Base-by-base conservation (phyloP, 2,329 filamentous ascomycete species). In the Tolypocladium endophyticum region DNA sequence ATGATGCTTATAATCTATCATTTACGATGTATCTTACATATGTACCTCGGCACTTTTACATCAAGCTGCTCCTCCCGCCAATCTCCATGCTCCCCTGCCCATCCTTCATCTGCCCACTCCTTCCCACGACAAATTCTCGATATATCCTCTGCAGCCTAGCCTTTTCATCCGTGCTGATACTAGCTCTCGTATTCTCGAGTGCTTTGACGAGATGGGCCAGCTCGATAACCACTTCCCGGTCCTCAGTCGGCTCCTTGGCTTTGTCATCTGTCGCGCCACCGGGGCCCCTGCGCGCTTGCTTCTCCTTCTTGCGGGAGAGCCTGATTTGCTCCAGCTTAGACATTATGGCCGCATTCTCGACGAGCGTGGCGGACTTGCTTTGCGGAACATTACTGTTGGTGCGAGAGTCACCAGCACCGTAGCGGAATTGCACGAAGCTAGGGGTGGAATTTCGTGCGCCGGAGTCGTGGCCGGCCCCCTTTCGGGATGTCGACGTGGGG, bases 81-180 rank as follows among this genome's bases (percentile, higher is more conserved):
- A 99, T 86, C 74, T 97, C 94, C 73, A 87, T 95, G 60, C 88
- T 89, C 0, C 89, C 92, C 74, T 97, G 90, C 1, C 94, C 94
- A 73, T 89, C 93, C 61, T 87, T 90, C 90, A 99, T 92, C 77
- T 97, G 92, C 9, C 94, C 94, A 72, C 92, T 96, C 66, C 94
- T 82, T 0, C 92, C 92, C 4, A 90, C 89, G 0, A 97, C 87
- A 78, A 99, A 99, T 75, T 99, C 94, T 20, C 82, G 80, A 71
- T 99, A 99, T 62, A 99, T 97, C 47, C 83, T 84, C 67, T 84
- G 81, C 64, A 99, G 74, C 61, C 93, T 79, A 62, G 77, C 80
- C 67, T 86, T 83, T 76, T 99, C 94, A 61, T 91, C 83, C 3
- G 79, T 78, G 69, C 88, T 90, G 65, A 97, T 95, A 72, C 90